phyloP scores from a whole-genome alignment of 768 basidiomycete species.

The Lenzites betulinus region DNA sequence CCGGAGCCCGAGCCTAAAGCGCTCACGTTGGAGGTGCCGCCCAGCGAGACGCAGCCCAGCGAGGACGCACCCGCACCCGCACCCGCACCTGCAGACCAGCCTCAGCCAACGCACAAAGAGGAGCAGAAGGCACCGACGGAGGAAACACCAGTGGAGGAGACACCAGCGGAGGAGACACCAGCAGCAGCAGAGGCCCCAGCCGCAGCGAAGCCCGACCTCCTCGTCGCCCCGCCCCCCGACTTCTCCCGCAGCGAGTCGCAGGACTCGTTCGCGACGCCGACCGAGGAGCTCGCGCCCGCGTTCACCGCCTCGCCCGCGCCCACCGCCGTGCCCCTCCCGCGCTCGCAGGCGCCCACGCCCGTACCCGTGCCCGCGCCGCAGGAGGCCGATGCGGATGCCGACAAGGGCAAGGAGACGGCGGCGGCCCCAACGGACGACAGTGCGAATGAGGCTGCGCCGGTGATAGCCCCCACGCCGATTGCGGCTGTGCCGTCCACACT shows the following conservation, averaged over 20 bases:
- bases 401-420: background rate
- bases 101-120: background rate
- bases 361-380: constrained; percentile 11
- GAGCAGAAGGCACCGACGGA: background rate
- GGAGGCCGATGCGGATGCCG: background rate
- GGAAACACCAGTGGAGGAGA: background rate
- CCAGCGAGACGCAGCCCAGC: background rate
- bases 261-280: constrained; percentile 30
- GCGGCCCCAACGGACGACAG: background rate
- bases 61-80: background rate
- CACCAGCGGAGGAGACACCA: background rate
- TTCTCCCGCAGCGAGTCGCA: constrained; percentile 19
- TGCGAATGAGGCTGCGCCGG: background rate
- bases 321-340: constrained; percentile 23
- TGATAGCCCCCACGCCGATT: background rate
- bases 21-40: background rate
- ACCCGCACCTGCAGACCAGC: no score
- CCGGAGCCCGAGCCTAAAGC: background rate
- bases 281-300: constrained; percentile 24
- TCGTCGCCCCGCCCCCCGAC: constrained; percentile 3
- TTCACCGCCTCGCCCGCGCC: constrained; percentile 15
- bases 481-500: background rate
- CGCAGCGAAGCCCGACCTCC: background rate
- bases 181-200: background rate
- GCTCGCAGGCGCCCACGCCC: constrained; percentile 19